A percentile compares a stretch with the other conserved stretches of the same genome.
Conservation (phyloP, 1,284 basidiomycete genomes). For the Malassezia restricta region DNA sequence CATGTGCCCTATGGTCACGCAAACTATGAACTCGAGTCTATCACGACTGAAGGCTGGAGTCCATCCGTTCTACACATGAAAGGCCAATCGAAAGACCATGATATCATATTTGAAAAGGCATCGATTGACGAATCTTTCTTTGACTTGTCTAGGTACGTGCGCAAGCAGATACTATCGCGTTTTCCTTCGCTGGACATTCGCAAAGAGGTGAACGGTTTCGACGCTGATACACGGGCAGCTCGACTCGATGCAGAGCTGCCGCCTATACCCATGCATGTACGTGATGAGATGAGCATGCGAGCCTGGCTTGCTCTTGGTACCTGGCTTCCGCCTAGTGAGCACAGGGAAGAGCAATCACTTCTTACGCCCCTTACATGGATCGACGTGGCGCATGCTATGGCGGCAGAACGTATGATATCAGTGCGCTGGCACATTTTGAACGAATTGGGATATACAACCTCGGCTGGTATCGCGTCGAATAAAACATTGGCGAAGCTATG, state of each 20-base stretch:
- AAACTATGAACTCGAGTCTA: slow-evolving; percentile 53
- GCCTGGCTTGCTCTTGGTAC: slow-evolving; percentile 57
- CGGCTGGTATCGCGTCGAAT: slow-evolving; percentile 86
- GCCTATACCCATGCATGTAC: slow-evolving; percentile 54
- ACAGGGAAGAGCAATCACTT: slow-evolving; percentile 20
- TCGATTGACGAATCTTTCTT: slow-evolving; percentile 53
- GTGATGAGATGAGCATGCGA: slow-evolving; percentile 40
- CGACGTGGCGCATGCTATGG: slow-evolving; percentile 78
- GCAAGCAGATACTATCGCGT: slow-evolving; percentile 31
- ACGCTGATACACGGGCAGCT: background rate
- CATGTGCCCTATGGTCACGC: slow-evolving; percentile 52
- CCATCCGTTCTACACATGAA: background rate
- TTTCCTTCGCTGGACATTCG: slow-evolving; percentile 57
- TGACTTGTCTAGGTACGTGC: slow-evolving; percentile 39
- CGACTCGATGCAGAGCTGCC: slow-evolving; percentile 67
- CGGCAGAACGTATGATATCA: slow-evolving; percentile 73
- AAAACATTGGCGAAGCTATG: slow-evolving; percentile 81
- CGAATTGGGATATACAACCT: slow-evolving; percentile 80
- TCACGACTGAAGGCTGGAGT: slow-evolving; percentile 6
- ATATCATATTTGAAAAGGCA: slow-evolving; percentile 48
- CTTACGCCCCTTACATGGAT: slow-evolving; percentile 58
- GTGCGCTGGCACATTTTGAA: slow-evolving; percentile 59
- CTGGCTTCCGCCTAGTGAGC: slow-evolving; percentile 12
- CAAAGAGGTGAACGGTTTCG: slow-evolving; percentile 14
- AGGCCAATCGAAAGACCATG: slow-evolving; percentile 3